These are phyloP conservation scores for Acacia crassicarpa DNA, from an alignment of 306 rosid genomes.

Conservation along the genomic window DNA sequence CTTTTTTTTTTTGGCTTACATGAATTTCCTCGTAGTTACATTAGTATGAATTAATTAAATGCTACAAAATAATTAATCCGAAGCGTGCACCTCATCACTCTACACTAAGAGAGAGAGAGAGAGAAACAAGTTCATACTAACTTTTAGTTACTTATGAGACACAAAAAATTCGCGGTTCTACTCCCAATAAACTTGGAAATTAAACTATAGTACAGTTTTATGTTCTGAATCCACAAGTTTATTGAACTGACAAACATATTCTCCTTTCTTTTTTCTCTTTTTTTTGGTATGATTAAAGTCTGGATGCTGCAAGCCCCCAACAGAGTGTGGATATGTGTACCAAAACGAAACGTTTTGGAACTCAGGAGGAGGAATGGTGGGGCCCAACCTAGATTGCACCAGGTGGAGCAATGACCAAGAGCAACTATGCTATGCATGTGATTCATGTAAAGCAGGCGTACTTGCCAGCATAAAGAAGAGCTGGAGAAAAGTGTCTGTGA, in stretches of 20 bases:
- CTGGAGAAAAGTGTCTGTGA: conserved; percentile 90
- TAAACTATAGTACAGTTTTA: not conserved
- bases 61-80: not conserved
- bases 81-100: not conserved
- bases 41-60: not conserved
- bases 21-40: not conserved
- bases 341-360: conserved; percentile 72
- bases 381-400: conserved; percentile 49
- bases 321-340: conserved; percentile 65
- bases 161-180: conserved; percentile 1
- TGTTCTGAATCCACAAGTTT: not conserved
- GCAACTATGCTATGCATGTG: conserved; percentile 69
- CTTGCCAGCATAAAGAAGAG: conserved; percentile 83
- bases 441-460: conserved; percentile 90
- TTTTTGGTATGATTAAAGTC: conserved; percentile 45
- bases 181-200: not conserved
- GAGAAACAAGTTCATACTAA: no score
- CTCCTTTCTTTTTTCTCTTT: no score
- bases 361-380: conserved; percentile 37
- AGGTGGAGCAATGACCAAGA: conserved; percentile 78
- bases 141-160: not conserved
- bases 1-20: not conserved
- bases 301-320: conserved; percentile 97
- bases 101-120: not conserved
- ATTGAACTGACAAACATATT: not conserved